Base-by-base conservation (phyloP, 441 rosid species). In the Adansonia gregorii region DNA sequence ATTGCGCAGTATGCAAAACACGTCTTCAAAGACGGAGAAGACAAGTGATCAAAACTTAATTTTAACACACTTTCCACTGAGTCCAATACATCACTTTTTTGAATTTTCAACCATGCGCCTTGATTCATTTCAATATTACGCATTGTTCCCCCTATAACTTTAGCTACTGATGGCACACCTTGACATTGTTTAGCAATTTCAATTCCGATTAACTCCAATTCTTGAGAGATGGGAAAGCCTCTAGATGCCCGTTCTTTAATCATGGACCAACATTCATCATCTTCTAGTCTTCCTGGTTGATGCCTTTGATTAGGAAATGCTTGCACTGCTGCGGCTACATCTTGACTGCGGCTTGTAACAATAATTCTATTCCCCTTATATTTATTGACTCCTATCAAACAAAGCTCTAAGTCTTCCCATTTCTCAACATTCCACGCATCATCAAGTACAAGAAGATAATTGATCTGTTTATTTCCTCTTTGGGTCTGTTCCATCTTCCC, bases 161-260 rank as follows among this genome's bases (percentile, higher is more conserved):
- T 80, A 10, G 79, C 78, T 52, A 64, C 79, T 8, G 82, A 15
- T 1, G 88, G 86, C 2, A 80, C 24, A 0, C 84, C 84, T 22
- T 11, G 12, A 20, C 83, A 85, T 49, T 54, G 72, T 0, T 15
- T 5, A 0, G 81, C 86, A 70, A 85, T 61, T 0, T 77, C 74
- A 14, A 7, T 74, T 17, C 84, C 86, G 14, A 79, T 83, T 0
- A 2, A 56, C 55, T 20, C 80, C 11, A 81, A 19, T 0, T 77
- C 72, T 4, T 2, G 19, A 52, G 56, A 52, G 7, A 52, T 52
- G 14, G 17, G 56, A 52, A 2, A 52, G 19, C 6, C 1, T 52
- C 2, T 52, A 3, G 6, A 15, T 52, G 56, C 7, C 0, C 0
- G 8, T 52, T 52, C 2, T 52, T 52, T 52, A 52, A 52, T 52